These are phyloP conservation scores for Blastocystis sp. DNA, from an alignment of 352 stramenopile genomes.

Conservation along the genomic window DNA sequence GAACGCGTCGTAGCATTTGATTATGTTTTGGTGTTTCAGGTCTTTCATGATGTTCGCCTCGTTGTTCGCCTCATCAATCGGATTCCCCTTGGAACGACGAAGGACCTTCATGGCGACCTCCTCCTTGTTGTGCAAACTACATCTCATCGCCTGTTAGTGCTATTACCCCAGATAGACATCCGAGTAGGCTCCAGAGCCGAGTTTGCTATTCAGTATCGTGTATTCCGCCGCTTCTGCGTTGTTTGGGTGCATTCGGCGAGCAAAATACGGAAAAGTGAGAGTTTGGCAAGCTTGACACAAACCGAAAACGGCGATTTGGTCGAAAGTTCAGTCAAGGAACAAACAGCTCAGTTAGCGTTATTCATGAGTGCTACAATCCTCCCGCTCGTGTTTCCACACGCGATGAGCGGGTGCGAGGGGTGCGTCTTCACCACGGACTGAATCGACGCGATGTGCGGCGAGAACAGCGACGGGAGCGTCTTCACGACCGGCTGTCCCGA, in stretches of 20 bases:
- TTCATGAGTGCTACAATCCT: slow-evolving; percentile 44
- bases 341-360: background rate
- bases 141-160: background rate
- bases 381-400: slow-evolving; percentile 55
- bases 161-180: slow-evolving; percentile 18
- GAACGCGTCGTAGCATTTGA: slow-evolving; percentile 18
- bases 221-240: background rate
- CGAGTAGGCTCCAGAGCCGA: slow-evolving; percentile 17
- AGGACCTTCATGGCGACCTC: slow-evolving; percentile 41
- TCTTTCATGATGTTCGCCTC: background rate
- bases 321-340: slow-evolving; percentile 1
- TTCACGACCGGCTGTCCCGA: slow-evolving; percentile 48
- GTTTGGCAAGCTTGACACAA: background rate
- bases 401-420: slow-evolving; percentile 17
- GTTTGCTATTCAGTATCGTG: background rate
- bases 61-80: background rate
- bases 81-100: background rate
- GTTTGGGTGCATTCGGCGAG: background rate
- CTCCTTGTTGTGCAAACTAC: slow-evolving; percentile 21
- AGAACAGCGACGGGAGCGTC: slow-evolving; percentile 38
- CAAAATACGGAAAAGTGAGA: background rate
- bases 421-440: slow-evolving; percentile 57
- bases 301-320: background rate
- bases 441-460: slow-evolving; percentile 41
- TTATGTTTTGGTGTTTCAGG: slow-evolving; percentile 27